A percentile compares a stretch with the other conserved stretches of the same genome.
Conservation (phyloP, 2,329 filamentous ascomycete species). For the Aspergillus clavatus region DNA sequence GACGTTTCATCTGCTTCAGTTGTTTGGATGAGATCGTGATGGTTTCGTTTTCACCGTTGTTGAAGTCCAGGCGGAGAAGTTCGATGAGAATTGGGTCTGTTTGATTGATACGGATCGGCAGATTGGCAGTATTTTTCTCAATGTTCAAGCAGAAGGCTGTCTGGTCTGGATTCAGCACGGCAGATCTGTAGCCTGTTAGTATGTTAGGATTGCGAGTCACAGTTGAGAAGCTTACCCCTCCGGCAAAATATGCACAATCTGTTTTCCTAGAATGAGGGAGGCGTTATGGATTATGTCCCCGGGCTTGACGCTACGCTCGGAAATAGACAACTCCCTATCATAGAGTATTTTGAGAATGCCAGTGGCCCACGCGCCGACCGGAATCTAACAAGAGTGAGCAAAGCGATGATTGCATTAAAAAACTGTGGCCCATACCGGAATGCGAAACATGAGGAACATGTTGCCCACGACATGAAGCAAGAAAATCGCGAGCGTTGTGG, state of each 20-base stretch:
- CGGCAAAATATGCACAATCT: constrained; percentile 95
- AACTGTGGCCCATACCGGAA: constrained; percentile 56
- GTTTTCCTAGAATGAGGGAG: constrained; percentile 89
- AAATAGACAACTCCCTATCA: constrained; percentile 87
- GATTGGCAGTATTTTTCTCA: constrained; percentile 54
- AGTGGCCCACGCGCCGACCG: constrained; percentile 67
- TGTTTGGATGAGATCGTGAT: constrained; percentile 71
- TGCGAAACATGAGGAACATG: constrained; percentile 87
- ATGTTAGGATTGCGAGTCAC: background rate
- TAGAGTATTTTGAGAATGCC: constrained; percentile 76
- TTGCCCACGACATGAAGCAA: constrained; percentile 67
- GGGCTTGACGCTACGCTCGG: constrained; percentile 87
- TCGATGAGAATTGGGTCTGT: constrained; percentile 86
- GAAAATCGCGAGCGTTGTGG: constrained; percentile 66
- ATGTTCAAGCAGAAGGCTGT: constrained; percentile 75
- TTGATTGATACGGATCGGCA: constrained; percentile 91
- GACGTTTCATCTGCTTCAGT: constrained; percentile 67
- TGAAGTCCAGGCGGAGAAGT: constrained; percentile 78
- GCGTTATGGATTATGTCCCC: constrained; percentile 84
- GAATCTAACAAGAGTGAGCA: constrained; percentile 50
- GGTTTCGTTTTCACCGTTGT: constrained; percentile 72
- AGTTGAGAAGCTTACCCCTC: constrained; percentile 62
- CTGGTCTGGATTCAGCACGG: constrained; percentile 76
- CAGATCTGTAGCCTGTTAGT: constrained; percentile 56
- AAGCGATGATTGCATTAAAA: background rate